Evolutionary conservation across 2,329 filamentous ascomycete species (phyloP).

Genomic region (Trichophyton simii): DNA sequence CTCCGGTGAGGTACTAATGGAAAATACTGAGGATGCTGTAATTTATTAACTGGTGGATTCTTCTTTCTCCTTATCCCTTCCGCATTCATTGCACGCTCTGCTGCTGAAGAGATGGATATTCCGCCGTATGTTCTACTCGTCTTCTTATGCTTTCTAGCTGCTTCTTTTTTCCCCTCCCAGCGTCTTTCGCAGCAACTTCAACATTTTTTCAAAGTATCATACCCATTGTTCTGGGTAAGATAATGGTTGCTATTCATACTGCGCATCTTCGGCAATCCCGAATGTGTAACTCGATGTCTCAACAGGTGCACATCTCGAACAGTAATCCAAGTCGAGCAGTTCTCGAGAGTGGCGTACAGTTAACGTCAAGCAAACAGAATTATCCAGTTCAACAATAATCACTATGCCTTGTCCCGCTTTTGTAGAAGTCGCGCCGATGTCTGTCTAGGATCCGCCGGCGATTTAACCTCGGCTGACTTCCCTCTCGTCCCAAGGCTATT

Average conservation of each 20-base stretch:
- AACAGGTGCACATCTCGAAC: not conserved
- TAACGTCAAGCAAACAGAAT: not conserved
- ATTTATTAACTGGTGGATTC: slow-evolving; percentile 51
- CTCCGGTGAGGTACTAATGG: slow-evolving; percentile 63
- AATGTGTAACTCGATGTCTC: not conserved
- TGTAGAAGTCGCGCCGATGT: not conserved
- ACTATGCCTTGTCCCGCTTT: not conserved
- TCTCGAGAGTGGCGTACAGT: not conserved
- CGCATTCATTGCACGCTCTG: not conserved
- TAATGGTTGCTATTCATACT: not conserved
- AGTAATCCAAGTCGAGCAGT: not conserved
- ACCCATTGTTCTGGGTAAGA: not conserved
- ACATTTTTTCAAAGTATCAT: not conserved
- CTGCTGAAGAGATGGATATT: no score
- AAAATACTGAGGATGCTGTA: slow-evolving; percentile 79
- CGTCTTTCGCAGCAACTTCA: not conserved
- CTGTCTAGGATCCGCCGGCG: not conserved
- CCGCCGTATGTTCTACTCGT: not conserved
- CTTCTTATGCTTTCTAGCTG: not conserved
- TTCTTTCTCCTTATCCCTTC: not conserved
- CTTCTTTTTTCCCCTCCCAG: not conserved
- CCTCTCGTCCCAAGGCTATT: not conserved
- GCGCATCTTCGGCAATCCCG: not conserved
- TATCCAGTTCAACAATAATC: not conserved
- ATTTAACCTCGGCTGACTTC: not conserved